These are phyloP conservation scores for Chaetomiaceae sp. DNA, from an alignment of 2,329 filamentous ascomycete species.

Conservation along the genomic window DNA sequence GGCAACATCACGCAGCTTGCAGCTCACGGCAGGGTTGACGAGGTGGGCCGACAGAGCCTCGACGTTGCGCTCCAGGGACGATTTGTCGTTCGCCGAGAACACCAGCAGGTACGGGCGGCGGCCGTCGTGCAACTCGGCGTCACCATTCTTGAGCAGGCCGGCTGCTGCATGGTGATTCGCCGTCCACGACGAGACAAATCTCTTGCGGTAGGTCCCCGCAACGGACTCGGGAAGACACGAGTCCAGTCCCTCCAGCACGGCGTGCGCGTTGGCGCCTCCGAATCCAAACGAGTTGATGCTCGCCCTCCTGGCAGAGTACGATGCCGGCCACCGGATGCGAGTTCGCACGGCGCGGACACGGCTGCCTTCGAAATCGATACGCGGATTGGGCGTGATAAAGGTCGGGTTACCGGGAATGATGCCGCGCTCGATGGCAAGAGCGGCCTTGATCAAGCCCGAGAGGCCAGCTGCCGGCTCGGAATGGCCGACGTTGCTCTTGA, in stretches of 20 bases:
- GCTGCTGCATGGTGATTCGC: too few relatives aligned
- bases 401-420: conserved; percentile 28
- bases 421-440: conserved; percentile 31
- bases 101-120: conserved; percentile 5
- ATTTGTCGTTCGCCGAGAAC: conserved; percentile 28
- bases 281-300: conserved; percentile 21
- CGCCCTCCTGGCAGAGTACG: conserved; percentile 4
- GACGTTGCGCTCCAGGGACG: conserved; percentile 26
- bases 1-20: conserved; percentile 13
- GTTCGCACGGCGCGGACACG: conserved; percentile 17
- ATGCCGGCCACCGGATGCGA: conserved; percentile 26
- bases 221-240: too few relatives aligned
- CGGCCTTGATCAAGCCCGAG: conserved; percentile 31
- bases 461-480: conserved; percentile 25
- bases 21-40: conserved; percentile 9
- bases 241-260: too few relatives aligned
- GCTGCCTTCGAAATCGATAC: conserved; percentile 11
- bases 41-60: conserved; percentile 21
- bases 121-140: too few relatives aligned
- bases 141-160: too few relatives aligned
- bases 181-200: conserved; percentile 1
- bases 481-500: conserved; percentile 36
- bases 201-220: too few relatives aligned
- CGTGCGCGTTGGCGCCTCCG: conserved; percentile 21
- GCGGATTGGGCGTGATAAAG: conserved; percentile 24